A percentile compares a stretch with the other conserved stretches of the same genome.
Conservation (phyloP, 768 basidiomycete genomes). For the Chalciporus pseudorubinellus region DNA sequence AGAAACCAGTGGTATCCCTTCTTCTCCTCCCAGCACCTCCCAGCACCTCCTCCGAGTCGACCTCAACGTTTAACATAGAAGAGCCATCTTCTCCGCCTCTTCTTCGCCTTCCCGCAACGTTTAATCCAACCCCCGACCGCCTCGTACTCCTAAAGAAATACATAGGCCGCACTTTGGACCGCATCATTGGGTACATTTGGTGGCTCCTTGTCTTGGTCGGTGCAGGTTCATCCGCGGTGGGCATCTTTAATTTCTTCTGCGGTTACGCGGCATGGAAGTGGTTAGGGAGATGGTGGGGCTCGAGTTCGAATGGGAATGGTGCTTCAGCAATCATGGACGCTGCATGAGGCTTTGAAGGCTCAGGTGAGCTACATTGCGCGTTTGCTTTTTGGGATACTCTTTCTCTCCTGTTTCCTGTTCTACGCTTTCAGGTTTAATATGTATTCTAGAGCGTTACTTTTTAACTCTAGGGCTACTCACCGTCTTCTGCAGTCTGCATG, state of each 20-base stretch:
- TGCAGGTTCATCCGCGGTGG: constrained; percentile 68
- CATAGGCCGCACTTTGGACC: constrained; percentile 65
- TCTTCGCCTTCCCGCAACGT: constrained; percentile 50
- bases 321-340: constrained; percentile 4
- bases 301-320: constrained; percentile 9
- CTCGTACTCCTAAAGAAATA: constrained; percentile 55
- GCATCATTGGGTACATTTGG: constrained; percentile 78
- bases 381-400: background rate
- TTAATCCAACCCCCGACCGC: constrained; percentile 53
- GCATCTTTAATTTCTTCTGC: constrained; percentile 69
- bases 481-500: too few species aligned
- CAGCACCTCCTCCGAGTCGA: constrained; percentile 18
- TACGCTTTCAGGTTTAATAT: background rate
- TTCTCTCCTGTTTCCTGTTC: background rate
- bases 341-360: constrained; percentile 11
- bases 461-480: background rate
- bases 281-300: constrained; percentile 41
- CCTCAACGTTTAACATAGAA: constrained; percentile 24
- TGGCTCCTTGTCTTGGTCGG: constrained; percentile 72
- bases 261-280: constrained; percentile 64
- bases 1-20: constrained; percentile 87
- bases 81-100: constrained; percentile 33
- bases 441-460: background rate
- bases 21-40: constrained; percentile 55
- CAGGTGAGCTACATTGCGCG: constrained; percentile 1